Percentiles rank a stretch among this genome's conserved stretches.
Conservation (phyloP, 306 rosid species). For the Acmispon strigosus region DNA sequence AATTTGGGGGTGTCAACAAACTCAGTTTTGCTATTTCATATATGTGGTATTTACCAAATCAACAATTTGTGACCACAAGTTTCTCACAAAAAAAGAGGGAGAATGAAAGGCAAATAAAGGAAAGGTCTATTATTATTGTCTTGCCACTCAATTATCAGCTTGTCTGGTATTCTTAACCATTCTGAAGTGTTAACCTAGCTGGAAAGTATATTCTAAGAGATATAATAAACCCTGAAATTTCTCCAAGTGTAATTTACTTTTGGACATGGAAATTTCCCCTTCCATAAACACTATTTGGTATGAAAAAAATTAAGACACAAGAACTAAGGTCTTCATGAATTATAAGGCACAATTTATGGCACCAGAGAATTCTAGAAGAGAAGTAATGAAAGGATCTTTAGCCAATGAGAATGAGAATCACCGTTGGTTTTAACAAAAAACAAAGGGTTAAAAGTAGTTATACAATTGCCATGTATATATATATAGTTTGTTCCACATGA, state of each 20-base stretch:
- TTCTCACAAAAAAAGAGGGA: not conserved
- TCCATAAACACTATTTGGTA: not conserved
- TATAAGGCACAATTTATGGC: too few relatives aligned
- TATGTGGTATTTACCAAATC: slow-evolving; percentile 20
- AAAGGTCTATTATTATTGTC: not conserved
- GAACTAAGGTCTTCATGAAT: not conserved
- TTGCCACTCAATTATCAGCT: not conserved
- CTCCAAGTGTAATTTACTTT: not conserved
- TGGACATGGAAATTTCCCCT: not conserved
- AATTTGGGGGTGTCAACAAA: slow-evolving; percentile 19
- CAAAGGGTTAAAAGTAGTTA: too few relatives aligned
- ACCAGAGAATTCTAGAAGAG: too few relatives aligned
- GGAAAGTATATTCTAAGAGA: not conserved
- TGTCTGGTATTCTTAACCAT: not conserved
- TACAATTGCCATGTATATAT: too few relatives aligned
- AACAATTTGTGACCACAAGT: slow-evolving; percentile 22
- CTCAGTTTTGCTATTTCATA: slow-evolving; percentile 9
- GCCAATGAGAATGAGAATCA: too few relatives aligned
- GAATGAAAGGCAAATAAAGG: not conserved
- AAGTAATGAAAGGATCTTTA: too few relatives aligned
- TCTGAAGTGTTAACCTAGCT: not conserved
- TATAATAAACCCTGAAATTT: not conserved
- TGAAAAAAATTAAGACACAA: slow-evolving; percentile 13
- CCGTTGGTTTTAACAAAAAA: too few relatives aligned
- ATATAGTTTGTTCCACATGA: too few relatives aligned